These are phyloP conservation scores for Kentomonas sorsogonicus DNA, from an alignment of 208 protist genomes.

Conservation along the genomic window DNA sequence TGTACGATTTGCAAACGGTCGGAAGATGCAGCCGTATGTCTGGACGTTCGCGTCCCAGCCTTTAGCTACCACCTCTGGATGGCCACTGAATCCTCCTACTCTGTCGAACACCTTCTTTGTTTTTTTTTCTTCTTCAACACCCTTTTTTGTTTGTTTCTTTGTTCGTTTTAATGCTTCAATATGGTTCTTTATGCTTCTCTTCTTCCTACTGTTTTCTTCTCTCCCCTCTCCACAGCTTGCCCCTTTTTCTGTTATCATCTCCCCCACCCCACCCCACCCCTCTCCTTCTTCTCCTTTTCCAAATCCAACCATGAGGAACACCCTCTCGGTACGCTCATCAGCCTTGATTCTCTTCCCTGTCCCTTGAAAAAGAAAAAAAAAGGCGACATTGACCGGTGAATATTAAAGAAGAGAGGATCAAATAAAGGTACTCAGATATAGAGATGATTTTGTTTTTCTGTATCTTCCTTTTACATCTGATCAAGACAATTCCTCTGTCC, in stretches of 20 bases:
- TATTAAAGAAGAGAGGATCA: not conserved
- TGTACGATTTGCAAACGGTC: no score
- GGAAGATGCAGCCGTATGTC: no score
- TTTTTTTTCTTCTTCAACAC: constrained; percentile 3
- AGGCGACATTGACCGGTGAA: not conserved
- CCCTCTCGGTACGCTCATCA: no score
- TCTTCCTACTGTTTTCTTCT: constrained; percentile 2
- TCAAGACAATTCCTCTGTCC: no score
- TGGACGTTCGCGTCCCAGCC: no score
- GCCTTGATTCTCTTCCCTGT: no score
- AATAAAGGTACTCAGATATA: not conserved
- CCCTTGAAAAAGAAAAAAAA: not conserved
- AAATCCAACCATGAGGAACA: no score
- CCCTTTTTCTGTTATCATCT: not conserved
- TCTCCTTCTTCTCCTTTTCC: not conserved
- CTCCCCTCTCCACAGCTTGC: not conserved
- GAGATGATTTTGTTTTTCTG: no score
- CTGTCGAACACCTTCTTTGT: constrained; percentile 4
- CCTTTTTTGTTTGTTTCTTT: constrained; percentile 8
- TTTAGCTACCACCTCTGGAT: no score
- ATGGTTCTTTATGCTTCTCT: constrained; percentile 4
- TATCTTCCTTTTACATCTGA: no score
- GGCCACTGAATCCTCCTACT: no score
- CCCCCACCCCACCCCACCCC: not conserved
- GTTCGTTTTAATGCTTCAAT: not conserved